Percentiles rank a stretch among this genome's conserved stretches.
These are phyloP conservation scores for Datura wrightii DNA, from an alignment of 257 asterid genomes.

Conservation along the genomic window DNA sequence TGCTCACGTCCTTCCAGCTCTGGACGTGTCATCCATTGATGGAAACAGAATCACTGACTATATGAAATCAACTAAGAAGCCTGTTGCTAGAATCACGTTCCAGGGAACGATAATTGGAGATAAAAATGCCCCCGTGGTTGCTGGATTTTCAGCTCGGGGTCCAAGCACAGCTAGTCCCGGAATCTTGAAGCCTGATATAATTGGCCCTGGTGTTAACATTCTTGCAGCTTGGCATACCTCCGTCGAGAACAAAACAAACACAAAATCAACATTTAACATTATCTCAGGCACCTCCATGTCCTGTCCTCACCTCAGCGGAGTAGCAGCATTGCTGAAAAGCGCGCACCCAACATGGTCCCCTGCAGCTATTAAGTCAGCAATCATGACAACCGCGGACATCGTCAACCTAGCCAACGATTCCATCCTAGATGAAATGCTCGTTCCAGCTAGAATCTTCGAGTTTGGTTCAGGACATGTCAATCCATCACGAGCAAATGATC, in stretches of 20 bases:
- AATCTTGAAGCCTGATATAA: conserved; percentile 47
- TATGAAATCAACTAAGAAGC: conserved; percentile 34
- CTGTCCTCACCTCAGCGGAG: conserved; percentile 51
- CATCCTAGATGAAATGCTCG: neutral
- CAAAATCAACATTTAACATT: conserved; percentile 33
- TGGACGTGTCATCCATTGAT: conserved; percentile 33
- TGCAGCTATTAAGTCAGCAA: conserved; percentile 45
- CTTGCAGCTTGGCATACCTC: conserved; percentile 46
- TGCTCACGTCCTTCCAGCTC: conserved; percentile 43
- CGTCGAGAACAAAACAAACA: neutral
- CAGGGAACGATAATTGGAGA: conserved; percentile 45
- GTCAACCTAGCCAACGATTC: conserved; percentile 22
- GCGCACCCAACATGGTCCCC: conserved; percentile 47
- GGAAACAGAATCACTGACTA: conserved; percentile 36
- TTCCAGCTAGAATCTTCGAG: conserved; percentile 37
- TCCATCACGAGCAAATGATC: conserved; percentile 45
- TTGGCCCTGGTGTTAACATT: conserved; percentile 45
- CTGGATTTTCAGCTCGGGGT: conserved; percentile 45
- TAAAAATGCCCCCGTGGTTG: conserved; percentile 33
- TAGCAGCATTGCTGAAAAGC: conserved; percentile 44
- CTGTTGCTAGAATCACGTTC: conserved; percentile 38
- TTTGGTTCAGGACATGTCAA: conserved; percentile 50
- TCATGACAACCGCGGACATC: conserved; percentile 44
- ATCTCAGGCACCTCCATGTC: conserved; percentile 50
- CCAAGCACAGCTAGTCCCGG: conserved; percentile 41